Evolutionary conservation across 306 rosid genomes (phyloP), one percentile per base, ranked within the genome.

Genomic region (Casuarina equisetifolia): DNA sequence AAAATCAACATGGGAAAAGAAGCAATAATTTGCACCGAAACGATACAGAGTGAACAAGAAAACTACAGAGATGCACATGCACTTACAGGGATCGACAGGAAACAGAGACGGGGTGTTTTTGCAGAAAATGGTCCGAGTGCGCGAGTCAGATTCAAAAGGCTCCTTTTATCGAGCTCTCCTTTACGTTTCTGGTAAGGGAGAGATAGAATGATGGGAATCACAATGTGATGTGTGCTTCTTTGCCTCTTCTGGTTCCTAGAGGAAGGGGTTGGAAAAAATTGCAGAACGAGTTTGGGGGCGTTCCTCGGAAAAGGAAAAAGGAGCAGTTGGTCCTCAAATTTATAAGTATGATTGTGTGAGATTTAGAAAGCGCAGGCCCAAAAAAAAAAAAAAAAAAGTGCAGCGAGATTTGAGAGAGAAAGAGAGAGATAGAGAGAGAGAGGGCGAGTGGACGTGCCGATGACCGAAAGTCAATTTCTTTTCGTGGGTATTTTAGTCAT

Each of bases 281-380:
- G 69, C 76, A 70, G 84, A 43, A 44, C 59, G 43, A 51, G 61
- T 45, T 81, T 69, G 80, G 70, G 63, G 81, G 69, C 58, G 80
- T 81, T 85, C 84, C 85, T 78, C 69, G 82, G 62, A 82, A 83
- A 81, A 68, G 77, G 63, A 36, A 83, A 83, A 81, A 48, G 79
- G 59, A 2, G 13, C 46, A 25, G 69, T 66, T 71, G 75, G 66
- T 72, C 59, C 72, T 80, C 81, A 72, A 80, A 80, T 78, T 78
- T 87, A 80, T 87, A 84, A 58, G 46, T 51, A 9, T 44, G 1
- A 44, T 9, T 1, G 48, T 44, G 83, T 68, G 40, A 16, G 76
- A 71, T 58, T 9, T 19, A 45, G 70, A 20, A 50, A 44, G 38
- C 2, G 5, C 10, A 48, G 59, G 2, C 32, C 4, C 17, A 54